Conservation (phyloP, 2,329 filamentous ascomycete genomes). For the Trichoderma sp. region DNA sequence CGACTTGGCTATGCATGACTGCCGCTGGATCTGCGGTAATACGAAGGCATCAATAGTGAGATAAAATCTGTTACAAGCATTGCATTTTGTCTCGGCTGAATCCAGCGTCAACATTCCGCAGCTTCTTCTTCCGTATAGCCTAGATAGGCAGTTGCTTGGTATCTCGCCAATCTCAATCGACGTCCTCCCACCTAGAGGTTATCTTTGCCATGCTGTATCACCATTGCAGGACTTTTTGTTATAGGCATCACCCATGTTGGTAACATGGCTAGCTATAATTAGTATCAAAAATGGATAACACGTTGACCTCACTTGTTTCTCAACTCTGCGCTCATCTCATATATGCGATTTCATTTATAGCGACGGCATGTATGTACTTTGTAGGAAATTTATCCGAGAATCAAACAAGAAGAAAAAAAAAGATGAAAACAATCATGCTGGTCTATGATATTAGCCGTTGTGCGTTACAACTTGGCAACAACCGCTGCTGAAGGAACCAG, state of each 20-base stretch:
- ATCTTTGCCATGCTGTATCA: neutral
- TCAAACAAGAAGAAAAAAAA: neutral
- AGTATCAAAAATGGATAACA: neutral
- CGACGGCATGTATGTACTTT: neutral
- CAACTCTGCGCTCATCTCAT: neutral
- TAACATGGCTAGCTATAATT: neutral
- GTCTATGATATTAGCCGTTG: conserved; percentile 6
- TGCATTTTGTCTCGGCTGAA: neutral
- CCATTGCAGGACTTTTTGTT: neutral
- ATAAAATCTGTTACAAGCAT: neutral
- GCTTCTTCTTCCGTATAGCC: neutral
- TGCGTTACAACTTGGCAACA: conserved; percentile 31
- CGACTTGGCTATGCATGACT: neutral
- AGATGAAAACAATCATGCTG: neutral
- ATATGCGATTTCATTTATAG: neutral
- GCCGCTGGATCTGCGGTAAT: neutral
- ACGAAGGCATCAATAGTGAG: neutral
- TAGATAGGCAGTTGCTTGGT: neutral
- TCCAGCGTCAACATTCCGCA: neutral
- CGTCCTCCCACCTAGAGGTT: neutral
- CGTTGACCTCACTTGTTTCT: neutral
- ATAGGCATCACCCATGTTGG: neutral
- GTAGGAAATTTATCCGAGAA: neutral
- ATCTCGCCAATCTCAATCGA: neutral
- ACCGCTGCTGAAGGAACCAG: conserved; percentile 27